Conservation (phyloP, 495 filamentous ascomycete species). For the Xylaria nigripes region DNA sequence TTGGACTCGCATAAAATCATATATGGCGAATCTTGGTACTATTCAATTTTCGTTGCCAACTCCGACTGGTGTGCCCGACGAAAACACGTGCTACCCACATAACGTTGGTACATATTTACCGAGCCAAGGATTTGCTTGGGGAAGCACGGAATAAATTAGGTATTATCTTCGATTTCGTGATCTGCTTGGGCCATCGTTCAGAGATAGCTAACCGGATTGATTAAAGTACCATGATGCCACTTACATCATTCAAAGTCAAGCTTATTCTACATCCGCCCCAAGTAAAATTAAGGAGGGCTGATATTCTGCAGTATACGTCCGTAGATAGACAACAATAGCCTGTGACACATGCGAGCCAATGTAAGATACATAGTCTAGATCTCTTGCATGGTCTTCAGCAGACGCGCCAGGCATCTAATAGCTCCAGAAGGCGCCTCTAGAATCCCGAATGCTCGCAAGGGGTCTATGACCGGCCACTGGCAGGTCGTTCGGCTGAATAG, state of each 20-base stretch:
- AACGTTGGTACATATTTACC: neutral
- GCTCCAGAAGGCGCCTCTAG: constrained; percentile 10
- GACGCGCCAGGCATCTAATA: constrained; percentile 2
- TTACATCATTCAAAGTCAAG: neutral
- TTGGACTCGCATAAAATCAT: constrained; percentile 1
- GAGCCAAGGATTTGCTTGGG: constrained; percentile 6
- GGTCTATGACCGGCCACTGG: neutral
- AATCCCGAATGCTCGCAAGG: constrained; percentile 1
- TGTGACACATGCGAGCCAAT: neutral
- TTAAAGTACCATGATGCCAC: neutral
- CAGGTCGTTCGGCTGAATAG: neutral
- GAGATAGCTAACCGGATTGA: neutral
- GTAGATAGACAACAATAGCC: neutral
- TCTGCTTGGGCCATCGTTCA: neutral
- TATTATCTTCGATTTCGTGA: neutral
- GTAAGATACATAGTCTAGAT: constrained; percentile 9
- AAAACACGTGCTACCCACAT: constrained; percentile 7
- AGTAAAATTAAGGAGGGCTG: neutral
- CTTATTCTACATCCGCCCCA: neutral
- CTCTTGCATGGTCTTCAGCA: neutral
- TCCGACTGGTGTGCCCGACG: constrained; percentile 12
- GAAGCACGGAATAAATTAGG: constrained; percentile 4
- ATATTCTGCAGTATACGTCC: neutral
- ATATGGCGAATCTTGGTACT: constrained; percentile 18
- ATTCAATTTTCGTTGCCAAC: constrained; percentile 2